Percentiles rank a stretch among this genome's conserved stretches.
Conservation (phyloP, 1,139 yeast genomes). For the Eremothecium coryli region DNA sequence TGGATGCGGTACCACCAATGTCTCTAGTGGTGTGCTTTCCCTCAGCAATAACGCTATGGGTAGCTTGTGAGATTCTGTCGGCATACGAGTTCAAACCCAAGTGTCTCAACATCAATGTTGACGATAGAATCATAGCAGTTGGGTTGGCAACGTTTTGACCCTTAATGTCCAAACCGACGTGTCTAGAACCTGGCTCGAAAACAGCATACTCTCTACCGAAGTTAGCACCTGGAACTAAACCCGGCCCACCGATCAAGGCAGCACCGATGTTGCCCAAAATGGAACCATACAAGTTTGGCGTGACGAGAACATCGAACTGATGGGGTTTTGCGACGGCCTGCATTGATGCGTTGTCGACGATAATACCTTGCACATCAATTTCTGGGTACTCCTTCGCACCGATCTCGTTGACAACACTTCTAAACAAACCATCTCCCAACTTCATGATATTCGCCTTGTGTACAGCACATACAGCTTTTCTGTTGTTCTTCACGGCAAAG, state of each 20-base stretch:
- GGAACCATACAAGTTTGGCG: slow-evolving; percentile 97
- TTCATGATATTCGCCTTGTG: slow-evolving; percentile 99
- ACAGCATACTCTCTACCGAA: slow-evolving; percentile 97
- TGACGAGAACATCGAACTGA: slow-evolving; percentile 94
- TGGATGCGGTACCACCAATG: slow-evolving; percentile 80
- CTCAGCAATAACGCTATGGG: slow-evolving; percentile 80
- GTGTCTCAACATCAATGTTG: slow-evolving; percentile 88
- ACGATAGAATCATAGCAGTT: slow-evolving; percentile 90
- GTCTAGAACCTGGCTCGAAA: slow-evolving; percentile 99
- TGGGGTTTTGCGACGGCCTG: slow-evolving; percentile 98
- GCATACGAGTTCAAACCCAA: slow-evolving; percentile 80
- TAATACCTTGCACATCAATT: slow-evolving; percentile 78
- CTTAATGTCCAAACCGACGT: slow-evolving; percentile 93
- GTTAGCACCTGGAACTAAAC: slow-evolving; percentile 97
- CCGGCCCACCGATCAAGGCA: slow-evolving; percentile 97
- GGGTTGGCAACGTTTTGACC: slow-evolving; percentile 96
- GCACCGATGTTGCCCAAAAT: slow-evolving; percentile 97
- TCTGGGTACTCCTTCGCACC: slow-evolving; percentile 82
- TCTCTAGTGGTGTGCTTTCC: slow-evolving; percentile 76
- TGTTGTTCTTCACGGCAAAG: slow-evolving; percentile 85
- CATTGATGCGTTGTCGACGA: slow-evolving; percentile 98
- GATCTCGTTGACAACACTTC: slow-evolving; percentile 84
- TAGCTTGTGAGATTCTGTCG: slow-evolving; percentile 78
- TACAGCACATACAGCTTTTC: slow-evolving; percentile 89
- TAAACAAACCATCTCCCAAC: slow-evolving; percentile 95